phyloP scores from a whole-genome alignment of 2,329 filamentous ascomycete genomes.

The Aspergillus sp. region DNA sequence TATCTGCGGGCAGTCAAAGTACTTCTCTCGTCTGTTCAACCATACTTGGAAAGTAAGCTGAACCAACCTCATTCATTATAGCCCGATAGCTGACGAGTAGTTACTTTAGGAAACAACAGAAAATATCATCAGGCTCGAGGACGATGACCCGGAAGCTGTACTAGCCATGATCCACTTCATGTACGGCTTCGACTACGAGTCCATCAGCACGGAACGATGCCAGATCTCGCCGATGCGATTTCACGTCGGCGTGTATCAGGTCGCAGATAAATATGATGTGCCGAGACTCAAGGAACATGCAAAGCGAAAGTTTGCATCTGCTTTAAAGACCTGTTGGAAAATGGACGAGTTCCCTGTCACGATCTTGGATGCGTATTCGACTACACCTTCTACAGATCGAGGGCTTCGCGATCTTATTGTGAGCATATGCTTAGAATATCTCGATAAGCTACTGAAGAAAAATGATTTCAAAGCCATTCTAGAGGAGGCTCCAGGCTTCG shows the following conservation, averaged over 20 bases:
- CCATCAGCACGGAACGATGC: slow-evolving; percentile 14
- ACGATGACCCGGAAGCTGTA: slow-evolving; percentile 20
- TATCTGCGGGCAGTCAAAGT: slow-evolving; percentile 18
- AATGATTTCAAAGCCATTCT: slow-evolving; percentile 10
- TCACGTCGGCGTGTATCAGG: slow-evolving; percentile 23
- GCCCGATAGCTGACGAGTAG: not conserved
- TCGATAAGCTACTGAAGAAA: slow-evolving; percentile 8
- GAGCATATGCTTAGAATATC: slow-evolving; percentile 1
- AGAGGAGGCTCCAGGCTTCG: slow-evolving; percentile 5
- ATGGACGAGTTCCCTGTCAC: slow-evolving; percentile 21
- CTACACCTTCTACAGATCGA: slow-evolving; percentile 3
- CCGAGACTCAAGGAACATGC: slow-evolving; percentile 20
- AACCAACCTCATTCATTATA: too few relatives aligned
- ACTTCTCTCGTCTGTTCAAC: slow-evolving; percentile 15
- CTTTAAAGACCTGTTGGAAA: slow-evolving; percentile 19
- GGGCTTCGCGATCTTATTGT: slow-evolving; percentile 15
- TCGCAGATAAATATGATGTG: slow-evolving; percentile 27
- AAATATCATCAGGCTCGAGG: slow-evolving; percentile 10
- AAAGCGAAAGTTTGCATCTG: slow-evolving; percentile 20
- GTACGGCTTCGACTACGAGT: slow-evolving; percentile 26
- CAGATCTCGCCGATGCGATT: slow-evolving; percentile 23
- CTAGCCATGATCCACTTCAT: slow-evolving; percentile 27
- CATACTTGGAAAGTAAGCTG: too few relatives aligned
- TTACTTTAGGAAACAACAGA: not conserved
- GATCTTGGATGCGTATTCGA: slow-evolving; percentile 10